Evolutionary conservation across 2,329 filamentous ascomycete species (phyloP).

Genomic region (Penicillium fuscoglaucum): DNA sequence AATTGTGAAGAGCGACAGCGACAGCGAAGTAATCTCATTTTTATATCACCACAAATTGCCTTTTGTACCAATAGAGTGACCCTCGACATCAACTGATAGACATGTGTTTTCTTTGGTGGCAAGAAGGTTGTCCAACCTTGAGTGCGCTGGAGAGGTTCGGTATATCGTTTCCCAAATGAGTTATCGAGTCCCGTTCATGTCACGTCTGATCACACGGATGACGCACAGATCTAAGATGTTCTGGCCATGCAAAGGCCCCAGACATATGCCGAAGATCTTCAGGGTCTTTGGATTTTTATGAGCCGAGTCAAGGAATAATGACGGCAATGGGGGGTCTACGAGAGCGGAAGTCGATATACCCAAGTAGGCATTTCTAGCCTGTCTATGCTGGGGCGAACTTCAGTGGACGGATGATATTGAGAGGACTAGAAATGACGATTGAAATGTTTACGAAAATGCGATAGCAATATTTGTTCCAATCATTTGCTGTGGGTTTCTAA

Average conservation of each 20-base stretch:
- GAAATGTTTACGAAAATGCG: not conserved
- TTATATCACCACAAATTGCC: constrained; percentile 4
- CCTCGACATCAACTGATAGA: not conserved
- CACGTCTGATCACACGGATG: not conserved
- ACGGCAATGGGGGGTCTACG: not conserved
- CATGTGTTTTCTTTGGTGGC: not conserved
- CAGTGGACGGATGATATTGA: not conserved
- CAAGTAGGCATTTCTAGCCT: not conserved
- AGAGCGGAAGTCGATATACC: not conserved
- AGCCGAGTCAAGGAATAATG: too few relatives aligned
- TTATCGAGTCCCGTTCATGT: constrained; percentile 30
- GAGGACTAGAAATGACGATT: not conserved
- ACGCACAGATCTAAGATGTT: not conserved
- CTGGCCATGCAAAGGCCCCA: not conserved
- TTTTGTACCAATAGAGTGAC: too few relatives aligned
- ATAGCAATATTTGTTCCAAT: not conserved
- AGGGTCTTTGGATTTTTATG: not conserved
- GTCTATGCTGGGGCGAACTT: not conserved
- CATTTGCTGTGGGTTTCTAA: not conserved
- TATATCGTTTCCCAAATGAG: constrained; percentile 36
- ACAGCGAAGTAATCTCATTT: constrained; percentile 2
- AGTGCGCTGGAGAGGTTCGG: constrained; percentile 13
- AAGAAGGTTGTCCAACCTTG: constrained; percentile 5
- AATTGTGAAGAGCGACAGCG: not conserved
- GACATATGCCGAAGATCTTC: not conserved